Conservation (phyloP, 345 rosid species). For the Linum lewisii region DNA sequence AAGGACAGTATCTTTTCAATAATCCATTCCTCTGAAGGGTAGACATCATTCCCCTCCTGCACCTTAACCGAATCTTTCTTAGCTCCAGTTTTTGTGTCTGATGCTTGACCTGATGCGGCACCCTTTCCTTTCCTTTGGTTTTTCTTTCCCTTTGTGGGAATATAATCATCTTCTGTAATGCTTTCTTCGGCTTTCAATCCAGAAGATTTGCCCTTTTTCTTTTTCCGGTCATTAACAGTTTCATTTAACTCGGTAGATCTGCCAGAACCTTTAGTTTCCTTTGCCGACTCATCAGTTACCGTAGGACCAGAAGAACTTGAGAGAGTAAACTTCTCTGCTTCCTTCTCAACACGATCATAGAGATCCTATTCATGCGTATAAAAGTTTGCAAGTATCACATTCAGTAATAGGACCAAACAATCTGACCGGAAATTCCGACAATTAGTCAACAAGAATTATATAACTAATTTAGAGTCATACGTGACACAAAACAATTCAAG, state of each 20-base stretch:
- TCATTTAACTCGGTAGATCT: slow-evolving; percentile 41
- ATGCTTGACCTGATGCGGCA: slow-evolving; percentile 38
- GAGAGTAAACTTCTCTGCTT: slow-evolving; percentile 46
- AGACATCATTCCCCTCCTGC: slow-evolving; percentile 44
- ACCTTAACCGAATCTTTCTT: slow-evolving; percentile 50
- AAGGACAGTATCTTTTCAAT: slow-evolving; percentile 44
- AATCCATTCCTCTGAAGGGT: slow-evolving; percentile 78
- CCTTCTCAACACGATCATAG: slow-evolving; percentile 68
- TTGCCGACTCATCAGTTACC: slow-evolving; percentile 24
- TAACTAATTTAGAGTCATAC: not conserved
- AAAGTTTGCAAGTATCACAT: slow-evolving; percentile 16
- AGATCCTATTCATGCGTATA: slow-evolving; percentile 43
- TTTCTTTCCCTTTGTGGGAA: slow-evolving; percentile 67
- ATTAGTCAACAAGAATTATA: not conserved
- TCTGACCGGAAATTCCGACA: not conserved
- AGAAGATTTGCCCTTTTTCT: slow-evolving; percentile 69
- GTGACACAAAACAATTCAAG: not conserved
- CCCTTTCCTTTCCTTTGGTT: slow-evolving; percentile 81
- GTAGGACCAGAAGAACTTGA: slow-evolving; percentile 32
- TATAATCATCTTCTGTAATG: slow-evolving; percentile 43
- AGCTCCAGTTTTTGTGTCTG: slow-evolving; percentile 49
- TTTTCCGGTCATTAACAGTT: slow-evolving; percentile 45
- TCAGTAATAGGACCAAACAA: slow-evolving; percentile 12
- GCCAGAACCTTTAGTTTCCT: slow-evolving; percentile 40
- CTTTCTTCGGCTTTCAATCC: slow-evolving; percentile 47